Conservation (phyloP, 495 filamentous ascomycete species). For the Talaromyces trachyspermus region DNA sequence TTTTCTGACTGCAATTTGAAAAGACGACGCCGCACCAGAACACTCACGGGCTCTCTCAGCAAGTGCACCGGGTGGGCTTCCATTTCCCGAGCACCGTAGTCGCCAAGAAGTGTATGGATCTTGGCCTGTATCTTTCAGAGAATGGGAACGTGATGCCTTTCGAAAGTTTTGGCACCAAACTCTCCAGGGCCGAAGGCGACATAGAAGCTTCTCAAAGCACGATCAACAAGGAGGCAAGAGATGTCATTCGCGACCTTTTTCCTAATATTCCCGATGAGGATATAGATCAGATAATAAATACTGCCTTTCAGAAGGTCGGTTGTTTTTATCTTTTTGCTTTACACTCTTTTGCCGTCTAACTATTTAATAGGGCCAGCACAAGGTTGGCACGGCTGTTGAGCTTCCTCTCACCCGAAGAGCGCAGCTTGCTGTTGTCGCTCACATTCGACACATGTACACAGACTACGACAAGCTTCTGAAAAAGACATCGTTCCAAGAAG, state of each 20-base stretch:
- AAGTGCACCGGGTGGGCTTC: constrained; percentile 73
- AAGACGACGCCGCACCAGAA: constrained; percentile 40
- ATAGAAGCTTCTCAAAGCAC: constrained; percentile 45
- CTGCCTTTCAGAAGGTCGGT: constrained; percentile 77
- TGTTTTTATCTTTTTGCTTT: constrained; percentile 6
- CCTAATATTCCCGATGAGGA: constrained; percentile 77
- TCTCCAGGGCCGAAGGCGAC: not conserved
- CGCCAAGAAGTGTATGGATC: constrained; percentile 42
- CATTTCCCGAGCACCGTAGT: constrained; percentile 59
- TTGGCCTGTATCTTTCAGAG: constrained; percentile 32
- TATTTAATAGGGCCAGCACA: constrained; percentile 37
- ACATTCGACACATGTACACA: constrained; percentile 81
- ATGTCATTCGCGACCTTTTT: constrained; percentile 72
- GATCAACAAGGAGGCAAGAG: constrained; percentile 65
- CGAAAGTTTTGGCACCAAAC: constrained; percentile 1
- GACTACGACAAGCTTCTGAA: constrained; percentile 74
- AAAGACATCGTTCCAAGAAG: constrained; percentile 56
- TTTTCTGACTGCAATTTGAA: no score
- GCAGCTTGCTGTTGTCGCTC: constrained; percentile 76
- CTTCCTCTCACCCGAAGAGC: constrained; percentile 65
- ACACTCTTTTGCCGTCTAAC: constrained; percentile 8
- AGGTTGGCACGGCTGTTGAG: constrained; percentile 62
- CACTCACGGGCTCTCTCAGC: constrained; percentile 49
- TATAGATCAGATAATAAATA: constrained; percentile 66
- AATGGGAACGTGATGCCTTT: constrained; percentile 37